Evolutionary conservation across 768 basidiomycete species (phyloP), one percentile per base, ranked within the genome.

Genomic region (Boletus sensibilis): DNA sequence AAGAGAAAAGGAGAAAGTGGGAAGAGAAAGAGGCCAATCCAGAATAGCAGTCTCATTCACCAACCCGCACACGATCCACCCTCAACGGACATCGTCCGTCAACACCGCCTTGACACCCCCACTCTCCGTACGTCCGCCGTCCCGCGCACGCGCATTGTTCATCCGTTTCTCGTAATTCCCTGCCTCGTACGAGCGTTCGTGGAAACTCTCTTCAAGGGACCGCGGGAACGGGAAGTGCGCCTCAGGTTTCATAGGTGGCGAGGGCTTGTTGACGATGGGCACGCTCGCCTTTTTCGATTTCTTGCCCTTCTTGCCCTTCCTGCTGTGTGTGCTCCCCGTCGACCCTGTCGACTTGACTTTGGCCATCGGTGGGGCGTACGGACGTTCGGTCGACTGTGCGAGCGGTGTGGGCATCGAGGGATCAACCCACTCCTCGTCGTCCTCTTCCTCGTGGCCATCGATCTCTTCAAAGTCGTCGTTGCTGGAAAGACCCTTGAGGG

Each of bases 111-210:
- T 86, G 31, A 92, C 88, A n/a, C 90, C 90, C 2, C 90, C 90
- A 64, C 90, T 92, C 75, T 90, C 88, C 58, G 90, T 92, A 62
- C 90, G 76, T 38, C 90, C 90, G 3, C 90, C 90, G 70, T 92
- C 88, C 55, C 88, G 78, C 46, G 85, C 90, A 40, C 87, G 81
- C 27, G 85, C 81, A 4, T 80, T 85, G 65, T 88, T 85, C 88
- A 91, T 88, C 73, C 87, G 77, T 55, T 65, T 73, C 57, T 70
- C 72, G 72, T 76, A 59, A 73, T 64, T 34, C 69, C 68, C 64
- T 23, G 38, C 34, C 54, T 68, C 64, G 38, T 67, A 57, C 20
- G 46, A 27, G 27, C 37, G 56, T 39, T 70, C 68, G 49, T 68
- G 59, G 68, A 74, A 52, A 69, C 76, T 63, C 69, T 71, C 70